Percentiles rank a stretch among this genome's conserved stretches.
These are phyloP conservation scores for Fusarium proliferatum DNA, from an alignment of 2,329 filamentous ascomycete genomes.

Conservation along the genomic window DNA sequence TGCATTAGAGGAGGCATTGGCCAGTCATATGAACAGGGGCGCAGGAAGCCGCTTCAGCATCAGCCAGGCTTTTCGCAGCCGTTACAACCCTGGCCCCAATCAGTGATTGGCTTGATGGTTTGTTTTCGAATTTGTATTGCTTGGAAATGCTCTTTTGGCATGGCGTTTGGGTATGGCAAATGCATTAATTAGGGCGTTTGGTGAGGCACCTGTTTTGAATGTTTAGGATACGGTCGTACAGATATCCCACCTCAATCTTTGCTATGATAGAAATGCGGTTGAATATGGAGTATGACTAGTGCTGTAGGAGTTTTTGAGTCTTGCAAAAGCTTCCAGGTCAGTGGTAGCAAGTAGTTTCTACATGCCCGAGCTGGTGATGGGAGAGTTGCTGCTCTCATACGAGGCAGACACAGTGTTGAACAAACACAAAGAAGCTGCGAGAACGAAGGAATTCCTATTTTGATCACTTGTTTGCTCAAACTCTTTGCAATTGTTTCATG, in stretches of 20 bases:
- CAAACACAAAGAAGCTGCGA: neutral
- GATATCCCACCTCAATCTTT: constrained; percentile 38
- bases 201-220: constrained; percentile 11
- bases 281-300: neutral
- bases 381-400: neutral
- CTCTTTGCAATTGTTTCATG: neutral
- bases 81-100: constrained; percentile 60
- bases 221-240: constrained; percentile 14
- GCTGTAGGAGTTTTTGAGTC: neutral
- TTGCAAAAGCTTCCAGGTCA: neutral
- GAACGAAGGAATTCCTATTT: neutral
- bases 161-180: constrained; percentile 37
- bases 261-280: constrained; percentile 7
- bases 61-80: constrained; percentile 72
- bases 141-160: constrained; percentile 26
- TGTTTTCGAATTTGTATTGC: constrained; percentile 2
- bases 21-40: constrained; percentile 61
- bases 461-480: neutral
- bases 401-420: neutral
- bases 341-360: neutral
- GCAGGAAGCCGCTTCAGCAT: constrained; percentile 70
- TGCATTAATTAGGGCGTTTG: constrained; percentile 43
- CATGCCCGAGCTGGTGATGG: neutral
- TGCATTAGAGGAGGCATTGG: constrained; percentile 80
- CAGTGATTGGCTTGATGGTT: constrained; percentile 30